A percentile compares a stretch with the other conserved stretches of the same genome.
Conservation (phyloP, 2,329 filamentous ascomycete species). For the Emericellopsis atlantica region DNA sequence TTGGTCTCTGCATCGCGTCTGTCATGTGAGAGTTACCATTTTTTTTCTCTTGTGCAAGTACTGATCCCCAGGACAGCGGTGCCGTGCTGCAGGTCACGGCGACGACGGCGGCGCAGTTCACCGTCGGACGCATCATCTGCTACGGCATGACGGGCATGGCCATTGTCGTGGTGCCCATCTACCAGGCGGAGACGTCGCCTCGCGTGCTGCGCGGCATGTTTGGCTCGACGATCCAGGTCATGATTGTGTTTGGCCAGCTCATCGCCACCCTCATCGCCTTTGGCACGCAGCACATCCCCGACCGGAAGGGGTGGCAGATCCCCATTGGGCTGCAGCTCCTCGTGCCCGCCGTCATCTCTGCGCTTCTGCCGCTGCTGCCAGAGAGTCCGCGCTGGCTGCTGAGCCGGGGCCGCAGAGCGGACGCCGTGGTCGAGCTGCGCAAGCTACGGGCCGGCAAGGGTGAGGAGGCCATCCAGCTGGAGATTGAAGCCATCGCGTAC, state of each 20-base stretch:
- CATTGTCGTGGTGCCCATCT: conserved; percentile 17
- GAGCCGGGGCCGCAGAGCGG: conserved; percentile 11
- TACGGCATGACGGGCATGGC: conserved; percentile 18
- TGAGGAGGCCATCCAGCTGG: conserved; percentile 9
- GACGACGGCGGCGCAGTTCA: conserved; percentile 14
- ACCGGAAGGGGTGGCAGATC: conserved; percentile 22
- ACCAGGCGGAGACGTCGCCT: conserved; percentile 13
- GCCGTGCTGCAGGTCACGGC: conserved; percentile 15
- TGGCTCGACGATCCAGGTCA: conserved; percentile 13
- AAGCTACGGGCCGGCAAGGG: conserved; percentile 11
- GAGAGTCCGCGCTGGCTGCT: conserved; percentile 23
- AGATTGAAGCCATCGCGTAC: conserved; percentile 6
- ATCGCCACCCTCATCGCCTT: conserved; percentile 12
- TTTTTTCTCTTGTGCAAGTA: background rate
- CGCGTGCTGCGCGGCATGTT: conserved; percentile 14
- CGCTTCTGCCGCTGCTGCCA: conserved; percentile 21
- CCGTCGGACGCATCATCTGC: conserved; percentile 13
- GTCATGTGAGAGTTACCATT: conserved; percentile 5
- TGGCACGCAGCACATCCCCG: conserved; percentile 11
- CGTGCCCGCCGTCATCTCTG: conserved; percentile 22
- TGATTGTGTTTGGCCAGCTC: conserved; percentile 13
- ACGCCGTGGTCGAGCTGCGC: conserved; percentile 12
- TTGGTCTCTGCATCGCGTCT: conserved; percentile 8
- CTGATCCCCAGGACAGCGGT: conserved; percentile 7
- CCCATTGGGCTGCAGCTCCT: conserved; percentile 30